phyloP scores from a whole-genome alignment of 2,329 filamentous ascomycete species.

The Arthrobotrys entomopaga region DNA sequence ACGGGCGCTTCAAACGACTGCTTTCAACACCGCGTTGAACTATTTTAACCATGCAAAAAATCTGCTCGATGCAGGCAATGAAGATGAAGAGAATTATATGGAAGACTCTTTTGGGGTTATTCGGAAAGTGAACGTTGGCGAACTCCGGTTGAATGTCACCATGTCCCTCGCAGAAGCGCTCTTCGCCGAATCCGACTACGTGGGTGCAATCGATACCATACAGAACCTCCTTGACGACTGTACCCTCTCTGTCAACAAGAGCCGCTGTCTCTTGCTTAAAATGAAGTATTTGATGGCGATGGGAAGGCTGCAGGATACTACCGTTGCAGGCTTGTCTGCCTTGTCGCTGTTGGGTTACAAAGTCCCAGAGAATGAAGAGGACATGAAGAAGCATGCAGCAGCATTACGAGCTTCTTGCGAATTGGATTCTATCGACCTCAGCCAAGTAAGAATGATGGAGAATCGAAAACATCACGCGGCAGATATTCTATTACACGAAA shows the following conservation, averaged over 20 bases:
- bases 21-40: slow-evolving; percentile 58
- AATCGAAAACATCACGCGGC: slow-evolving; percentile 46
- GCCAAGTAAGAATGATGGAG: slow-evolving; percentile 57
- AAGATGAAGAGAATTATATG: slow-evolving; percentile 56
- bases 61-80: slow-evolving; percentile 57
- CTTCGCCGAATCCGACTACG: slow-evolving; percentile 58
- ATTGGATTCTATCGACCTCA: slow-evolving; percentile 57
- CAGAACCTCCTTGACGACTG: slow-evolving; percentile 57
- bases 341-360: slow-evolving; percentile 58
- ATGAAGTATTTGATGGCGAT: slow-evolving; percentile 59
- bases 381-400: slow-evolving; percentile 56
- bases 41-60: slow-evolving; percentile 58
- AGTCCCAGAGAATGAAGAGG: slow-evolving; percentile 57
- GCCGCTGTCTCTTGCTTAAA: slow-evolving; percentile 58
- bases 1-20: slow-evolving; percentile 58
- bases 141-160: slow-evolving; percentile 58
- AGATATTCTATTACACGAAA: slow-evolving; percentile 59
- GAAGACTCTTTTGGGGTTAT: slow-evolving; percentile 46
- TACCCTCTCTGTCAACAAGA: slow-evolving; percentile 57
- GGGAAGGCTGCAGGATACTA: slow-evolving; percentile 58
- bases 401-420: slow-evolving; percentile 57
- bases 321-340: slow-evolving; percentile 57
- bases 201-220: slow-evolving; percentile 57
- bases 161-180: slow-evolving; percentile 58
- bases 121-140: slow-evolving; percentile 55